phyloP scores from a whole-genome alignment of 192 early-diverging fungal species.

The Coemansia sp. region DNA sequence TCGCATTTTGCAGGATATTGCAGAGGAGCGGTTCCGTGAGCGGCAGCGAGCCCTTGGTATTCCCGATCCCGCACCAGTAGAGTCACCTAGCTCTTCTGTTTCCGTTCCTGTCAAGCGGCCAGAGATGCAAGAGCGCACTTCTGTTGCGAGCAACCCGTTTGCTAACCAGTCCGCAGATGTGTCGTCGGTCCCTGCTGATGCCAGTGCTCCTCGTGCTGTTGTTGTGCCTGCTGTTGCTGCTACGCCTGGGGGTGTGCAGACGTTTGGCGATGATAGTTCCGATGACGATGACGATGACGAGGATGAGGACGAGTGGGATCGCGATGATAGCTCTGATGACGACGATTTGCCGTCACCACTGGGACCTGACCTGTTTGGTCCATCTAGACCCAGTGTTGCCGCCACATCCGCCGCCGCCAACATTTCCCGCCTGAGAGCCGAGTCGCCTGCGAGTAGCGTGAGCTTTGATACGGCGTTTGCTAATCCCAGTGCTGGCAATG shows the following conservation, averaged over 20 bases:
- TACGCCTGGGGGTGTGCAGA: not conserved
- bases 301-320: no score
- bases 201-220: not conserved
- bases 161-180: no score
- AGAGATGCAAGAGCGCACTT: constrained; percentile 25
- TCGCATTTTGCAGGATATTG: constrained; percentile 45
- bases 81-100: not conserved
- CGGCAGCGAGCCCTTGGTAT: constrained; percentile 42
- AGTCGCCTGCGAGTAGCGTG: constrained; percentile 25
- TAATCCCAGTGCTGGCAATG: constrained; percentile 13
- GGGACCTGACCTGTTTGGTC: not conserved
- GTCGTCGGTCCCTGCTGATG: no score
- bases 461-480: constrained; percentile 55
- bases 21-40: constrained; percentile 52
- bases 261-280: constrained; percentile 25
- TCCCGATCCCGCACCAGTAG: constrained; percentile 10
- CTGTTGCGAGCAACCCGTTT: constrained; percentile 30
- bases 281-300: constrained; percentile 21
- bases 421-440: not conserved
- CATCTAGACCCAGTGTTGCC: not conserved
- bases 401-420: not conserved
- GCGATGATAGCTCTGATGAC: constrained; percentile 51
- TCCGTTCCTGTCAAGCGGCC: constrained; percentile 1
- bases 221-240: no score
- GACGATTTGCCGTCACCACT: constrained; percentile 8